Evolutionary conservation across 768 basidiomycete genomes (phyloP), one percentile per base, ranked within the genome.

Genomic region (Russula olivacea): DNA sequence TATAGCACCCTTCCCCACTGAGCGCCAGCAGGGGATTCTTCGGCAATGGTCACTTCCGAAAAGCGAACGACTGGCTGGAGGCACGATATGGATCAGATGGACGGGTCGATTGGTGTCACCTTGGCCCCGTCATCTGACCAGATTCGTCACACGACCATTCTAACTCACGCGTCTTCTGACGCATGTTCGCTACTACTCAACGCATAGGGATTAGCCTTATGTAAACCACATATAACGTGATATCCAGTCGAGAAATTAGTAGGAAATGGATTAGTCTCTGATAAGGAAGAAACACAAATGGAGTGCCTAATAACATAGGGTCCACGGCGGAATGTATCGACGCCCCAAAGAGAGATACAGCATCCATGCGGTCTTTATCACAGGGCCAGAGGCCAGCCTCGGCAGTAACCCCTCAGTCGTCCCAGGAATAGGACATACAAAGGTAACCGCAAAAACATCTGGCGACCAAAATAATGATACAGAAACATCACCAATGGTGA

Each of bases 11-110:
- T 19, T 92, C 89, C 32, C 94, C 93, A 7, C 75, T 85, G 19
- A 86, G 88, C 58, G 93, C 88, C 4, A 75, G 81, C 66, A 80
- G 80, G 61, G 93, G 94, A 11, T 97, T 95, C 77, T 73, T 91
- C 66, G 93, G 91, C 54, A 95, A 94, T 72, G 84, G 83, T 55
- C 95, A 97, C 75, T 98, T 98, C 77, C 84, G 80, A 70, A 77
- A 81, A 62, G 90, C 93, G 48, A 96, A 97, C 71, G 81, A 87
- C 59, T 98, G 95, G 95, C 76, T 98, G 28, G 82, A 83, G 71
- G 70, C 79, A 61, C 85, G 83, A 68, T 95, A 97, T 70, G 94
- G 93, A 7, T 68, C 77, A 28, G 85, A 83, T 45, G 84, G 81
- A 54, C 78, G 73, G 63, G 86, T 93, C n/a, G 80, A 91, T 69